These are phyloP conservation scores for Mediolabrus comicus DNA, from an alignment of 108 stramenopile species.

Conservation along the genomic window DNA sequence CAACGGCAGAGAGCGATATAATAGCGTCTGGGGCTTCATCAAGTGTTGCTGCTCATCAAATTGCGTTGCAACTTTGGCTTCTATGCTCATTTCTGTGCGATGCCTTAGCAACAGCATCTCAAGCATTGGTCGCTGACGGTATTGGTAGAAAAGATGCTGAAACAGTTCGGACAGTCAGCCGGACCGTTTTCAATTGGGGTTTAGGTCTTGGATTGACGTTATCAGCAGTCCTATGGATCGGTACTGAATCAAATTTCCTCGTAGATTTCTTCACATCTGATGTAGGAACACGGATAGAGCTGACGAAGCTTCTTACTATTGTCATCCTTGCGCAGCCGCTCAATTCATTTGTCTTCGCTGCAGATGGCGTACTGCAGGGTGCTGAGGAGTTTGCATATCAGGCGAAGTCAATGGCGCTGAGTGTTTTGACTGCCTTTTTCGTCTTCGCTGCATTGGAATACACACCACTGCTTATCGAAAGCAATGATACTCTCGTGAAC, in stretches of 20 bases:
- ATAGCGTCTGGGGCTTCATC: slow-evolving; percentile 53
- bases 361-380: slow-evolving; percentile 87
- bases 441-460: slow-evolving; percentile 53
- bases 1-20: slow-evolving; percentile 26
- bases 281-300: slow-evolving; percentile 53
- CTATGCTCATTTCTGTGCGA: slow-evolving; percentile 82
- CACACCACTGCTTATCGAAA: slow-evolving; percentile 13
- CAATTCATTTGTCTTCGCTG: slow-evolving; percentile 83
- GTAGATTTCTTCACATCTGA: slow-evolving; percentile 70
- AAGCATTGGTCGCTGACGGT: slow-evolving; percentile 82
- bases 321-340: slow-evolving; percentile 81
- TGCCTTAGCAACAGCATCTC: slow-evolving; percentile 79
- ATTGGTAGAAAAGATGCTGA: slow-evolving; percentile 56
- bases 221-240: slow-evolving; percentile 51
- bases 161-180: slow-evolving; percentile 47
- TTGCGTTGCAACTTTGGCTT: slow-evolving; percentile 83
- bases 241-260: slow-evolving; percentile 60
- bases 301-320: slow-evolving; percentile 61
- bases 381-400: slow-evolving; percentile 81
- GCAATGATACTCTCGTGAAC: slow-evolving; percentile 58
- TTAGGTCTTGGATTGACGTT: slow-evolving; percentile 56
- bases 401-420: slow-evolving; percentile 79
- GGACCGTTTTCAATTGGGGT: slow-evolving; percentile 75
- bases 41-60: slow-evolving; percentile 83
- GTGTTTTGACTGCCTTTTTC: slow-evolving; percentile 53